Evolutionary conservation across 352 stramenopile species (phyloP).

Genomic region (Pythium vanterpoolii): DNA sequence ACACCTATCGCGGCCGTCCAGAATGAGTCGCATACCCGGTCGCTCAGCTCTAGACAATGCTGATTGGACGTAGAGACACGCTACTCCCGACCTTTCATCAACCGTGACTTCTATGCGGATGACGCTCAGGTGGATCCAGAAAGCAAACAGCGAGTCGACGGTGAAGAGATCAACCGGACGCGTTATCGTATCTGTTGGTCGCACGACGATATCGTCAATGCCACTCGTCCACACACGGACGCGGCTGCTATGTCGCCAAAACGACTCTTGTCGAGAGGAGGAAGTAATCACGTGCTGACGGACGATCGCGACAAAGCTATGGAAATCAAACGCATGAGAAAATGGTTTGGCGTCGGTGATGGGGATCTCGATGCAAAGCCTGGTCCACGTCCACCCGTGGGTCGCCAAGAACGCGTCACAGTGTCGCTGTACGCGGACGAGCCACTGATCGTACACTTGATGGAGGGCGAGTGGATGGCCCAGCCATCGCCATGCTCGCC

Average conservation of each 20-base stretch:
- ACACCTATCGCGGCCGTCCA: neutral
- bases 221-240: neutral
- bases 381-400: neutral
- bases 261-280: neutral
- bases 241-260: neutral
- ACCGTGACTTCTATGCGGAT: neutral
- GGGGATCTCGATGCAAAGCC: neutral
- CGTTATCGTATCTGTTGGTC: neutral
- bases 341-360: neutral
- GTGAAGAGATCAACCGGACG: neutral
- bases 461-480: neutral
- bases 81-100: neutral
- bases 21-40: neutral
- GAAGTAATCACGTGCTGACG: neutral
- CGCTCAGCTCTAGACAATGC: neutral
- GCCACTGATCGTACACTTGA: neutral
- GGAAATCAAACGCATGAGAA: neutral
- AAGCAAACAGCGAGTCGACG: neutral
- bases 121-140: neutral
- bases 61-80: neutral
- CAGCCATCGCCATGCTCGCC: neutral
- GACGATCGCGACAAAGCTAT: neutral
- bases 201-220: neutral
- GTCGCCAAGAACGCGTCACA: neutral
- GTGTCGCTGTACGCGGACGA: neutral